Evolutionary conservation across 257 asterid species (phyloP).

Genomic region (Solanum okadae): DNA sequence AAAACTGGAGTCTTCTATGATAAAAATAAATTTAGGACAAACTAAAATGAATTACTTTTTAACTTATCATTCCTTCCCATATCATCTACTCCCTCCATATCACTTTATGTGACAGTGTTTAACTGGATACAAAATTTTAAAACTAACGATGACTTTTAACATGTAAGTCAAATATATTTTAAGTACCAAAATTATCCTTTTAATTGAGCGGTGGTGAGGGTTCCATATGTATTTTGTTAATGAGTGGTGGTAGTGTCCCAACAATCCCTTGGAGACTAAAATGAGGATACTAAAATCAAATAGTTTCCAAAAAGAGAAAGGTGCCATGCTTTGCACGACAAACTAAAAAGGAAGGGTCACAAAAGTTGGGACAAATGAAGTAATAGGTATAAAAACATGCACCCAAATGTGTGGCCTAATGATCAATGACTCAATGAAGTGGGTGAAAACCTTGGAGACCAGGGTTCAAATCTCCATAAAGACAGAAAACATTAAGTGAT

Average conservation of each 20-base stretch:
- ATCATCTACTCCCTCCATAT: neutral
- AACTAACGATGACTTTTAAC: neutral
- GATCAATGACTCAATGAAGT: neutral
- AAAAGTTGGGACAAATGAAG: neutral
- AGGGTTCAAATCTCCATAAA: neutral
- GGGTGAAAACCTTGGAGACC: neutral
- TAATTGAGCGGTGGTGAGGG: neutral
- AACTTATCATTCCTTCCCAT: neutral
- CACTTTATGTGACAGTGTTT: neutral
- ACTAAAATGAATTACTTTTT: neutral
- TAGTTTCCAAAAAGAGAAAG: neutral
- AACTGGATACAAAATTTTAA: neutral
- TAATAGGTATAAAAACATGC: neutral
- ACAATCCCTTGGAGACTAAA: neutral
- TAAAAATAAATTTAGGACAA: neutral
- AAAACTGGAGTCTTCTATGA: neutral
- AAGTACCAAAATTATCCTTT: neutral
- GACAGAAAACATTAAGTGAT: neutral
- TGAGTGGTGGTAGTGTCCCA: neutral
- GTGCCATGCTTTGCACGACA: neutral
- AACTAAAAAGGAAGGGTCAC: neutral
- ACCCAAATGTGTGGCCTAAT: neutral
- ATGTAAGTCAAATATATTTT: neutral
- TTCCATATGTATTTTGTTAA: neutral
- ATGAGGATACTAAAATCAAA: too few species aligned